Evolutionary conservation across 352 stramenopile species (phyloP).

Genomic region (Stramenopiles sp.): DNA sequence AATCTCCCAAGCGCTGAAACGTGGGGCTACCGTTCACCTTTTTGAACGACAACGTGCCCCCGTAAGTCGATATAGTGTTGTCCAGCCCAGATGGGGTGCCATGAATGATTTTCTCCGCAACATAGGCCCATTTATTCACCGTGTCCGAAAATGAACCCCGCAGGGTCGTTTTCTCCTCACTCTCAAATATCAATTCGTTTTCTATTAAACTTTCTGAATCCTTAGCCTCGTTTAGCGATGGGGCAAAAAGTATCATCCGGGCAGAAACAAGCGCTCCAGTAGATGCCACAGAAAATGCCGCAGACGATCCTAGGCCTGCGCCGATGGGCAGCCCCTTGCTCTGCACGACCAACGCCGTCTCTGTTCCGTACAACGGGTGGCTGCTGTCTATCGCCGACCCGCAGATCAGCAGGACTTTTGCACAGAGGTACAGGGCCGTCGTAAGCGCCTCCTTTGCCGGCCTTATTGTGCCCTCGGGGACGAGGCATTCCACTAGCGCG

Average conservation of each 20-base stretch:
- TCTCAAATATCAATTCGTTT: no score
- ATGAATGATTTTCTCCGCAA: slow-evolving; percentile 64
- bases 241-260: neutral
- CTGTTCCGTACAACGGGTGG: no score
- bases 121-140: slow-evolving; percentile 61
- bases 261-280: slow-evolving; percentile 31
- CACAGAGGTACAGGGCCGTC: slow-evolving; percentile 17
- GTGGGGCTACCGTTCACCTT: slow-evolving; percentile 23
- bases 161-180: neutral
- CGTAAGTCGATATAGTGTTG: slow-evolving; percentile 66
- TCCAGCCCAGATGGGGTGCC: slow-evolving; percentile 66
- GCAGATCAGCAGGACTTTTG: slow-evolving; percentile 13
- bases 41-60: slow-evolving; percentile 51
- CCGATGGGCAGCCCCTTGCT: slow-evolving; percentile 33
- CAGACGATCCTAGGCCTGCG: slow-evolving; percentile 67
- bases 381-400: neutral
- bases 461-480: slow-evolving; percentile 6
- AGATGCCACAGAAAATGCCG: slow-evolving; percentile 58
- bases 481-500: neutral
- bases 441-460: slow-evolving; percentile 14
- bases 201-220: neutral
- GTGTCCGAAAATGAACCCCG: neutral
- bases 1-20: slow-evolving; percentile 32
- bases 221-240: neutral
- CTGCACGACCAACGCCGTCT: slow-evolving; percentile 5